These are phyloP conservation scores for Ajuga chamaepitys DNA, from an alignment of 257 asterid genomes.

Conservation along the genomic window DNA sequence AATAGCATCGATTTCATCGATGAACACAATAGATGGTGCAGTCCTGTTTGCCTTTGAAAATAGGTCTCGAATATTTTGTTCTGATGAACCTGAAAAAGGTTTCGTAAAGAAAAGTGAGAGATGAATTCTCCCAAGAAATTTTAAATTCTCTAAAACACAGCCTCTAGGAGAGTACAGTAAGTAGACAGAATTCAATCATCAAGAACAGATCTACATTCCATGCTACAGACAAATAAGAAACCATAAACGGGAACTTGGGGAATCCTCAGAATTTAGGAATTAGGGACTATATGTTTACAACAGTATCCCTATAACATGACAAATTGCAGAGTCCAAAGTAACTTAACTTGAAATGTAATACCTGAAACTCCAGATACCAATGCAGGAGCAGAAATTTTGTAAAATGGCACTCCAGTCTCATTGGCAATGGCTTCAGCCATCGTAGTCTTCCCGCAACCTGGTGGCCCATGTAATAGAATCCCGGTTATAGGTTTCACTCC, in stretches of 20 bases:
- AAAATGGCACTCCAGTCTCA: slow-evolving; percentile 76
- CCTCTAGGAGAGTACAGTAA: too few species aligned
- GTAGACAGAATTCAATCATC: too few species aligned
- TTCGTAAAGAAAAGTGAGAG: slow-evolving; percentile 4
- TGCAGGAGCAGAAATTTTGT: slow-evolving; percentile 80
- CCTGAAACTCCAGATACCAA: slow-evolving; percentile 95
- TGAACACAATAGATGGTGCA: slow-evolving; percentile 89
- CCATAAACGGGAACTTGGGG: too few species aligned
- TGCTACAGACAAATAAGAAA: too few species aligned
- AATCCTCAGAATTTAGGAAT: too few species aligned
- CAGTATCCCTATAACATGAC: too few species aligned
- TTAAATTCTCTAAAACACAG: not conserved
- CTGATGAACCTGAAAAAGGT: slow-evolving; percentile 69
- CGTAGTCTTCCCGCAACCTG: slow-evolving; percentile 94
- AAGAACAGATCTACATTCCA: too few species aligned
- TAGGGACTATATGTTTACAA: too few species aligned
- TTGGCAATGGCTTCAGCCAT: slow-evolving; percentile 96
- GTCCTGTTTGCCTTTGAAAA: slow-evolving; percentile 75
- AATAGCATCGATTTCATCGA: slow-evolving; percentile 91
- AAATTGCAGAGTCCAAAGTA: too few species aligned
- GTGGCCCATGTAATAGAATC: slow-evolving; percentile 83
- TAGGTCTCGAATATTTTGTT: slow-evolving; percentile 72
- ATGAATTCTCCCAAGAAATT: not conserved
- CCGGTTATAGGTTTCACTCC: slow-evolving; percentile 80
- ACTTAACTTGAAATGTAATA: slow-evolving; percentile 8